phyloP scores from a whole-genome alignment of 176 grass and related monocot genomes.

The Phyllostachys edulis region DNA sequence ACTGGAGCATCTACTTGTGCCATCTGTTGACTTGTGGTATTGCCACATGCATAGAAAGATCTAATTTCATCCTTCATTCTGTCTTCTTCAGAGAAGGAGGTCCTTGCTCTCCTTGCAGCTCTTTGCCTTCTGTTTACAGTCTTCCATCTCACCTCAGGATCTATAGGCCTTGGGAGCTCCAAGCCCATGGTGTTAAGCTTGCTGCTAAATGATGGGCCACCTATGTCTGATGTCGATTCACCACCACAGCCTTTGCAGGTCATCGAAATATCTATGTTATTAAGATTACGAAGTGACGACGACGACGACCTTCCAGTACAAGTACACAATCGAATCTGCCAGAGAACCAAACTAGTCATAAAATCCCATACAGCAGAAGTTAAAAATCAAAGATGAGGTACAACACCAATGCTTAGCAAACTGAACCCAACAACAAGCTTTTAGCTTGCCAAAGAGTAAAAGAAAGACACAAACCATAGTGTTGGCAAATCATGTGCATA shows the following conservation, averaged over 20 bases:
- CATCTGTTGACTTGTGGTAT: conserved; percentile 39
- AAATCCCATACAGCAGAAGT: conserved; percentile 5
- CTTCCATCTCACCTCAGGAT: conserved; percentile 70
- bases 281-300: conserved; percentile 10
- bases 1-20: conserved; percentile 40
- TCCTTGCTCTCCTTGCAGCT: conserved; percentile 66
- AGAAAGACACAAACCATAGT: conserved; percentile 3
- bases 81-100: conserved; percentile 54
- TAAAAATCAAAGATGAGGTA: conserved; percentile 8
- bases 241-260: conserved; percentile 53
- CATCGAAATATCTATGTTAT: conserved; percentile 38
- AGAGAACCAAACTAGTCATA: conserved; percentile 15
- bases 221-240: conserved; percentile 43
- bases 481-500: conserved; percentile 30
- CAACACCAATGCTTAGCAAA: neutral
- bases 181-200: conserved; percentile 55
- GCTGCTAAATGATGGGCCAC: conserved; percentile 43
- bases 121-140: conserved; percentile 61
- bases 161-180: conserved; percentile 65
- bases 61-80: conserved; percentile 32
- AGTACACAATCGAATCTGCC: conserved; percentile 49
- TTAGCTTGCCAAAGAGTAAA: neutral
- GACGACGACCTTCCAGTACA: conserved; percentile 34
- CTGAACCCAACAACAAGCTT: conserved; percentile 8
- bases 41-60: conserved; percentile 49